Evolutionary conservation across 768 basidiomycete species (phyloP), one percentile per base, ranked within the genome.

Genomic region (Cubamyces sp.): DNA sequence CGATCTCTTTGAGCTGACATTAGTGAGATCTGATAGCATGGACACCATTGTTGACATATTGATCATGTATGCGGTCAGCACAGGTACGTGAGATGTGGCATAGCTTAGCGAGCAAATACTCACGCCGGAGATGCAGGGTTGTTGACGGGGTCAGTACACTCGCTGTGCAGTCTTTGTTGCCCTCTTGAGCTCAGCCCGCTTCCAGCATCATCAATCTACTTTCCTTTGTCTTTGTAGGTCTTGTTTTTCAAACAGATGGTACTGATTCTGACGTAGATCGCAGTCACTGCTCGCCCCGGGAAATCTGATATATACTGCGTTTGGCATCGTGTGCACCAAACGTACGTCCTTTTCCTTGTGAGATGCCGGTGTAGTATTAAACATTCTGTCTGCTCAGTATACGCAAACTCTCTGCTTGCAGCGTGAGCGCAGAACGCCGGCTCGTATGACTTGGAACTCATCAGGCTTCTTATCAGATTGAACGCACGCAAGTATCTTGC

Each of bases 371-470:
- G 7, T 12, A n/a, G 2, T 11, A 11, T 23, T 43, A n/a, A 14
- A 14, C 28, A 7, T 6, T 30, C 23, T 12, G 5, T 9, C 21
- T 6, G 3, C 39, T 21, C 25, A 59, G 57, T 59, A 19, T 59
- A 59, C 41, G 57, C 49, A 1, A 59, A 59, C 57, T 59, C 57
- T 16, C 41, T 59, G 26, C 57, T 59, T 21, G 49, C 57, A 9
- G 49, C 57, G 57, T 59, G 6, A 59, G 57, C 45, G 8, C 12
- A 7, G 5, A 14, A 25, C 9, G 0, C 1, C 2, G 8, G 3
- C 5, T 34, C 11, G 4, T 21, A 9, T 18, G 14, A 1, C 11
- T 3, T 7, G 3, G 8, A n/a, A 5, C 23, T 28, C 5, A 42
- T 23, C 21, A 21, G 12, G 11, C 6, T 18, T 11, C 7, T 18